Conservation (phyloP, 371 early-diverging fungal genomes). For the Rhizopus delemar region DNA sequence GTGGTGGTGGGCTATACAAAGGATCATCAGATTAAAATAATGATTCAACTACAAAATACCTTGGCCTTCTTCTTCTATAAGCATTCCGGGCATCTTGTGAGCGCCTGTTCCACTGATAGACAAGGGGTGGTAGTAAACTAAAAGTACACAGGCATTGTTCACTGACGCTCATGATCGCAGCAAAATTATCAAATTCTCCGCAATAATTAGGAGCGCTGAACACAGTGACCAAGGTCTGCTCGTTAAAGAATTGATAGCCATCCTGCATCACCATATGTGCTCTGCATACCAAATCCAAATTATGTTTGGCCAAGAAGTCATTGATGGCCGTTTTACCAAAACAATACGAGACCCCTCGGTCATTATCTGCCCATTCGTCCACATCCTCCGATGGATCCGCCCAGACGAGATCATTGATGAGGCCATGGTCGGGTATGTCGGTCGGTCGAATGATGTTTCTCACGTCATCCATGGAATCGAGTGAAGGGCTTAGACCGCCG, state of each 20-base stretch:
- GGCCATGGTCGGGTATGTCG: slow-evolving; percentile 95
- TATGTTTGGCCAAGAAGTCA: slow-evolving; percentile 79
- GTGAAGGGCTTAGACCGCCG: slow-evolving; percentile 92
- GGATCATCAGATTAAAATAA: too few species aligned
- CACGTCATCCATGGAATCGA: slow-evolving; percentile 91
- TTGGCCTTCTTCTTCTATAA: slow-evolving; percentile 35
- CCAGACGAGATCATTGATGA: slow-evolving; percentile 89
- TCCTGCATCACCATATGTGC: slow-evolving; percentile 99
- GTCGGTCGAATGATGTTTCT: slow-evolving; percentile 87
- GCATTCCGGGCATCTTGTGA: slow-evolving; percentile 27
- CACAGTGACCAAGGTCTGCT: slow-evolving; percentile 94
- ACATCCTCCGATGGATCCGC: slow-evolving; percentile 81
- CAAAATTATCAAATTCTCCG: slow-evolving; percentile 98
- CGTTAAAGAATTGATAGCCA: slow-evolving; percentile 98
- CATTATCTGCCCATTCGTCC: slow-evolving; percentile 95
- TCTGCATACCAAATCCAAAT: slow-evolving; percentile 89
- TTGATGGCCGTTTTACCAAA: slow-evolving; percentile 91
- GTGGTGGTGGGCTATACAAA: too few species aligned
- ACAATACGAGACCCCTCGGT: slow-evolving; percentile 95
- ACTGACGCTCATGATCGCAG: slow-evolving; percentile 96
- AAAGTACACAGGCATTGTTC: slow-evolving; percentile 92
- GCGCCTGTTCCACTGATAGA: slow-evolving; percentile 34
- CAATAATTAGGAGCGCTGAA: slow-evolving; percentile 99
- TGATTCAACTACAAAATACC: slow-evolving; percentile 11
- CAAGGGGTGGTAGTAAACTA: slow-evolving; percentile 56